phyloP scores from a whole-genome alignment of 805 yeast species.

The Wickerhamiella vanderwaltii region DNA sequence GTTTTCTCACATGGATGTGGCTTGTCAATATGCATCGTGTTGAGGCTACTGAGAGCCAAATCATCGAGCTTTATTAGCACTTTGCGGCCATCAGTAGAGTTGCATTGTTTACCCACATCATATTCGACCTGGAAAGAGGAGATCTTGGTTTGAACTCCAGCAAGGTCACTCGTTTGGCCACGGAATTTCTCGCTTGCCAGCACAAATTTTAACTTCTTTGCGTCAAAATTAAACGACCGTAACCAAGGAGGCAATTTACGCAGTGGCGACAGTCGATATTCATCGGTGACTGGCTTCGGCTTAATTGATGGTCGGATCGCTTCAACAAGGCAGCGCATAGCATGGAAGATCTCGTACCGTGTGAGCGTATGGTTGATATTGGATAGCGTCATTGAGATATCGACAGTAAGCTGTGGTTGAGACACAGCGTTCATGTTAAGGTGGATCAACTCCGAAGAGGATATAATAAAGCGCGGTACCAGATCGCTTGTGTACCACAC shows the following conservation, averaged over 20 bases:
- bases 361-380: slow-evolving; percentile 23
- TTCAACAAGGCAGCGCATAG: slow-evolving; percentile 20
- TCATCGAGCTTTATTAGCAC: slow-evolving; percentile 11
- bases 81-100: slow-evolving; percentile 19
- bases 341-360: slow-evolving; percentile 26
- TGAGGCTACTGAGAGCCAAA: slow-evolving; percentile 17
- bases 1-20: slow-evolving; percentile 3
- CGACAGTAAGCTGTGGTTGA: slow-evolving; percentile 24
- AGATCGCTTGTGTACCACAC: slow-evolving; percentile 25
- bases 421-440: slow-evolving; percentile 21
- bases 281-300: neutral
- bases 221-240: slow-evolving; percentile 9
- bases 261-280: slow-evolving; percentile 5
- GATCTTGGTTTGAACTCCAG: slow-evolving; percentile 17
- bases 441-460: slow-evolving; percentile 19
- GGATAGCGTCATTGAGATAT: slow-evolving; percentile 19
- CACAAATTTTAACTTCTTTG: slow-evolving; percentile 12
- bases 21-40: slow-evolving; percentile 7
- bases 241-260: slow-evolving; percentile 21
- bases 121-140: slow-evolving; percentile 12
- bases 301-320: slow-evolving; percentile 1
- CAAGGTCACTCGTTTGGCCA: slow-evolving; percentile 16
- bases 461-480: slow-evolving; percentile 23
- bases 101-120: slow-evolving; percentile 6
- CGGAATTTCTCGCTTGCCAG: slow-evolving; percentile 22